Evolutionary conservation across 306 rosid genomes (phyloP).

Genomic region (Fragaria ananassa): DNA sequence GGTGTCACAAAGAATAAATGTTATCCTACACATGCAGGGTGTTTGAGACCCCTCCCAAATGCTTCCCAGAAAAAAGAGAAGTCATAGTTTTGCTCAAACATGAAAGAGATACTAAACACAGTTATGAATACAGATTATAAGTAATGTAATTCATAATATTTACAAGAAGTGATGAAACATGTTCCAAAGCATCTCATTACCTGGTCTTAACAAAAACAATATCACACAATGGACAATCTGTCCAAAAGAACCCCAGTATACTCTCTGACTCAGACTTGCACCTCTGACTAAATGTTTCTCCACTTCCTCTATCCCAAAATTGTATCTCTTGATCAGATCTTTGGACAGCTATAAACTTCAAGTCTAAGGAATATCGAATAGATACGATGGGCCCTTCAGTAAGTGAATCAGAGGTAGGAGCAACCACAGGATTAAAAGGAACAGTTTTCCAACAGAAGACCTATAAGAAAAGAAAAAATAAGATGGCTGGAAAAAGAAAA

Average conservation of each 20-base stretch:
- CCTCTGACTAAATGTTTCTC: conserved; percentile 69
- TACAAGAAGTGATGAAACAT: background rate
- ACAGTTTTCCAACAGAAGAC: conserved; percentile 85
- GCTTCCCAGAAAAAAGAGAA: background rate
- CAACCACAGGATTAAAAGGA: conserved; percentile 64
- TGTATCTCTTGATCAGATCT: conserved; percentile 76
- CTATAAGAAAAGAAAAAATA: conserved; percentile 28
- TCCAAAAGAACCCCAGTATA: conserved; percentile 94
- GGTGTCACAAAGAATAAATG: background rate
- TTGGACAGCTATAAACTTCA: conserved; percentile 71
- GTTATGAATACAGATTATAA: background rate
- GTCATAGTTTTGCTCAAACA: background rate
- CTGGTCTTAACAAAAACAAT: conserved; percentile 85
- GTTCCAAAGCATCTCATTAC: conserved; percentile 34
- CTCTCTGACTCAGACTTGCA: conserved; percentile 82
- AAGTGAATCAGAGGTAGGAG: conserved; percentile 62
- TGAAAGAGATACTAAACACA: background rate
- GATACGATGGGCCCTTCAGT: conserved; percentile 81
- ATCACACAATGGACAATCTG: conserved; percentile 79
- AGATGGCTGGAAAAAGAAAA: background rate
- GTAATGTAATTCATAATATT: conserved; percentile 5
- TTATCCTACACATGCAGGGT: background rate
- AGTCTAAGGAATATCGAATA: conserved; percentile 80
- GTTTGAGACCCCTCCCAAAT: background rate
- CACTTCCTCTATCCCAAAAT: conserved; percentile 72